Conservation (phyloP, 768 basidiomycete species). For the Pisolithus marmoratus region DNA sequence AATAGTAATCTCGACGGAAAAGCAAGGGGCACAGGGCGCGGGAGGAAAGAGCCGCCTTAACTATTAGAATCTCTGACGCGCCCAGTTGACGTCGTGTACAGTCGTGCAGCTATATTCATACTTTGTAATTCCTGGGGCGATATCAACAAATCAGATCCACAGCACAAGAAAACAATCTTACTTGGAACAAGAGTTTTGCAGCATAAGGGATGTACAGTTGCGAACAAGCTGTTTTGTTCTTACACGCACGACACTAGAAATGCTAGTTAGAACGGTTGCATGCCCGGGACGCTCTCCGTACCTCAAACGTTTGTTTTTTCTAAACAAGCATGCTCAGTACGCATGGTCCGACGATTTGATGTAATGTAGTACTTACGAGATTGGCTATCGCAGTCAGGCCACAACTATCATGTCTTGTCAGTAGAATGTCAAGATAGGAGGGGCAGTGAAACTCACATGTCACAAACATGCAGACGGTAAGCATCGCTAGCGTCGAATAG, state of each 20-base stretch:
- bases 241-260: constrained; percentile 81
- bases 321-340: constrained; percentile 18
- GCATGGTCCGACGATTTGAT: constrained; percentile 2
- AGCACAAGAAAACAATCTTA: constrained; percentile 21
- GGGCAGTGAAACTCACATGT: constrained; percentile 60
- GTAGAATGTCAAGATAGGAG: neutral
- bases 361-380: constrained; percentile 49
- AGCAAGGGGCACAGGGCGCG: neutral
- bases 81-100: constrained; percentile 83
- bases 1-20: neutral
- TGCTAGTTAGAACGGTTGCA: neutral
- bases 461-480: constrained; percentile 92
- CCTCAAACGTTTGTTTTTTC: constrained; percentile 99
- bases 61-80: constrained; percentile 61
- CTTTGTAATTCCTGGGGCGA: constrained; percentile 75
- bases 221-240: constrained; percentile 93
- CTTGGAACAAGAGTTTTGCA: constrained; percentile 95
- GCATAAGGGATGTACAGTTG: constrained; percentile 94
- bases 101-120: constrained; percentile 89
- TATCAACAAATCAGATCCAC: neutral
- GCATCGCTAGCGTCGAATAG: constrained; percentile 91
- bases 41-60: neutral
- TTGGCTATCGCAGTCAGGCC: constrained; percentile 97
- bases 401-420: constrained; percentile 46
- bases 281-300: constrained; percentile 17